phyloP scores from a whole-genome alignment of 73 alveolate genomes.

The Uronychia setigera region DNA sequence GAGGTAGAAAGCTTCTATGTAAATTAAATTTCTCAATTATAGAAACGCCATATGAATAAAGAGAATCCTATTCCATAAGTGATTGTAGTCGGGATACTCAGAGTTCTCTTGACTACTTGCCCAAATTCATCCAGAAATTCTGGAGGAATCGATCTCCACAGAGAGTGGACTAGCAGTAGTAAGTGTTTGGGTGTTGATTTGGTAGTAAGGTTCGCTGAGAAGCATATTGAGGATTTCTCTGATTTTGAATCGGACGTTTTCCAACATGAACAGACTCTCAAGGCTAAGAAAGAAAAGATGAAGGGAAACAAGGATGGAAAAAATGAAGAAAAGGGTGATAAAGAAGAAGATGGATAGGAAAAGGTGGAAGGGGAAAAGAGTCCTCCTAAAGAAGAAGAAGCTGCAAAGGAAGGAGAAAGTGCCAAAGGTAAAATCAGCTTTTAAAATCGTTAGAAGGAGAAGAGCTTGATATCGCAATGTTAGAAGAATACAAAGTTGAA shows the following conservation, averaged over 20 bases:
- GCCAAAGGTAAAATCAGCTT: background rate
- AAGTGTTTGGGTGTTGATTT: conserved; percentile 9
- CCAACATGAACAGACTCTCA: background rate
- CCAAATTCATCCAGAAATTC: conserved; percentile 63
- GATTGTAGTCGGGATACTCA: conserved; percentile 67
- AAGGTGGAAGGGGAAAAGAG: conserved; percentile 4
- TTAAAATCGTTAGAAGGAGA: background rate
- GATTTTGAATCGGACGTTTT: background rate
- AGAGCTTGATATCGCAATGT: conserved; percentile 27
- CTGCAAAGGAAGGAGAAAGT: background rate
- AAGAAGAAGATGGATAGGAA: background rate
- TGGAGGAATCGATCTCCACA: conserved; percentile 77
- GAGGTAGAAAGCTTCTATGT: conserved; percentile 40
- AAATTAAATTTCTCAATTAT: conserved; percentile 10
- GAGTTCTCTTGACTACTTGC: conserved; percentile 71
- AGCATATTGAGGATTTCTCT: background rate
- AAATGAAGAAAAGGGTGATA: background rate
- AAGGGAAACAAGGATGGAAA: background rate
- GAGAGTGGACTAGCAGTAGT: conserved; percentile 71
- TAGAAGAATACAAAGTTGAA: conserved; percentile 45
- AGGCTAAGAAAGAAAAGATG: background rate
- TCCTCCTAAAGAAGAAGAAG: no score
- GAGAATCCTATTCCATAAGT: conserved; percentile 72
- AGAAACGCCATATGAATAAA: conserved; percentile 58
- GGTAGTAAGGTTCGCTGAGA: background rate